Percentiles rank a stretch among this genome's conserved stretches.
These are phyloP conservation scores for Colletotrichum sp. DNA, from an alignment of 2,329 filamentous ascomycete genomes.

Conservation along the genomic window DNA sequence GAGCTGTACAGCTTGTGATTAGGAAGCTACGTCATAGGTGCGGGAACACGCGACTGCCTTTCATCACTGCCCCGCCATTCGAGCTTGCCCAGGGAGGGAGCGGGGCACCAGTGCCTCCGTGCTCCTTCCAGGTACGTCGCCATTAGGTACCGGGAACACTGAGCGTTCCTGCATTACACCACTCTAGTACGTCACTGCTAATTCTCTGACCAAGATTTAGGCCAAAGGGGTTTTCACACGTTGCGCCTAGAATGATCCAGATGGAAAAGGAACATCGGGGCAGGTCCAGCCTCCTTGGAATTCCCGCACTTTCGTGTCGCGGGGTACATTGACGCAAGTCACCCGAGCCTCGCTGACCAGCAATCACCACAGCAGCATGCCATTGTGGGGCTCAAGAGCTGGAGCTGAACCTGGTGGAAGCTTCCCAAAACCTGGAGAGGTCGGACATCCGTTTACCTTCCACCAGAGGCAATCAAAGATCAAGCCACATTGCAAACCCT, in stretches of 20 bases:
- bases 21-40: conserved; percentile 23
- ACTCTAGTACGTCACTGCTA: conserved; percentile 18
- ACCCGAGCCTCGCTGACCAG: neutral
- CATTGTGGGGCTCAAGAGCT: neutral
- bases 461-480: neutral
- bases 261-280: neutral
- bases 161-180: conserved; percentile 19
- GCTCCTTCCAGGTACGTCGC: conserved; percentile 10
- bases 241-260: conserved; percentile 18
- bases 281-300: neutral
- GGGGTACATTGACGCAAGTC: neutral
- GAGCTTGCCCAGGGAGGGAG: conserved; percentile 16
- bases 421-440: neutral
- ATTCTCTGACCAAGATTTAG: conserved; percentile 10
- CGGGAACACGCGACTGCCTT: conserved; percentile 21
- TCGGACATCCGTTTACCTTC: neutral
- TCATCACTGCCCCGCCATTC: conserved; percentile 22
- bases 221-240: conserved; percentile 13
- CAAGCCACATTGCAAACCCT: neutral
- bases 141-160: conserved; percentile 16
- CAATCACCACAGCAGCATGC: neutral
- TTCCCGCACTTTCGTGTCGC: neutral
- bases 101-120: conserved; percentile 16
- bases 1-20: conserved; percentile 20
- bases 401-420: neutral